phyloP scores from a whole-genome alignment of 371 early-diverging fungal genomes.

The Racocetra persica region DNA sequence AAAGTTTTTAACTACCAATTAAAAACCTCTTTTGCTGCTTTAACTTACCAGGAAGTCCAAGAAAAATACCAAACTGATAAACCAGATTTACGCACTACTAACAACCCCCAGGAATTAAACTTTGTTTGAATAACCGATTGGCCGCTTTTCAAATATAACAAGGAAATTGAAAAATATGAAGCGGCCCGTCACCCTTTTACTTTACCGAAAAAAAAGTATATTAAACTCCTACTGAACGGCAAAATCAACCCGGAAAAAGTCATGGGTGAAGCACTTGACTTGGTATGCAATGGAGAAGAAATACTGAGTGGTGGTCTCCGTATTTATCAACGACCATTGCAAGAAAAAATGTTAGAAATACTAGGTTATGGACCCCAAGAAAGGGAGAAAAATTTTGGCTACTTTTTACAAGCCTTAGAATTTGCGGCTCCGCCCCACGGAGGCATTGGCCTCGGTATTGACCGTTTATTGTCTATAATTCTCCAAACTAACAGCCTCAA shows the following conservation, averaged over 20 bases:
- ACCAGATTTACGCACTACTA: neutral
- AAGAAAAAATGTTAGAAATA: conserved; percentile 11
- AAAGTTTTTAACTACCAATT: neutral
- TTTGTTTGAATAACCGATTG: conserved; percentile 12
- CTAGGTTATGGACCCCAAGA: conserved; percentile 6
- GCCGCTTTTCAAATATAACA: conserved; percentile 17
- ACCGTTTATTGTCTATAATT: conserved; percentile 22
- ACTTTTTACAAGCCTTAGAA: no score
- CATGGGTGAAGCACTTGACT: conserved; percentile 7
- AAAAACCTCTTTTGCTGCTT: neutral
- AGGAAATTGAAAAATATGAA: conserved; percentile 9
- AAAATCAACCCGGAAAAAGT: conserved; percentile 18
- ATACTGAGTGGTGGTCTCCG: conserved; percentile 3
- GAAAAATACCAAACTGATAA: conserved; percentile 1
- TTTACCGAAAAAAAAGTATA: conserved; percentile 18
- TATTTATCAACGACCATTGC: neutral
- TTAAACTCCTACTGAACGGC: neutral
- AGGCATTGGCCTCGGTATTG: conserved; percentile 13
- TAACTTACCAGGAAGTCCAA: neutral
- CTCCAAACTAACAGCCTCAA: neutral
- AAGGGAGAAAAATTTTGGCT: no score
- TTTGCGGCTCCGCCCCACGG: conserved; percentile 27
- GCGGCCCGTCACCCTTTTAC: neutral
- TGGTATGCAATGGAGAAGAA: conserved; percentile 5
- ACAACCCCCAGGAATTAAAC: neutral